These are phyloP conservation scores for Eimeria maxima DNA, from an alignment of 169 alveolate species.

Conservation along the genomic window DNA sequence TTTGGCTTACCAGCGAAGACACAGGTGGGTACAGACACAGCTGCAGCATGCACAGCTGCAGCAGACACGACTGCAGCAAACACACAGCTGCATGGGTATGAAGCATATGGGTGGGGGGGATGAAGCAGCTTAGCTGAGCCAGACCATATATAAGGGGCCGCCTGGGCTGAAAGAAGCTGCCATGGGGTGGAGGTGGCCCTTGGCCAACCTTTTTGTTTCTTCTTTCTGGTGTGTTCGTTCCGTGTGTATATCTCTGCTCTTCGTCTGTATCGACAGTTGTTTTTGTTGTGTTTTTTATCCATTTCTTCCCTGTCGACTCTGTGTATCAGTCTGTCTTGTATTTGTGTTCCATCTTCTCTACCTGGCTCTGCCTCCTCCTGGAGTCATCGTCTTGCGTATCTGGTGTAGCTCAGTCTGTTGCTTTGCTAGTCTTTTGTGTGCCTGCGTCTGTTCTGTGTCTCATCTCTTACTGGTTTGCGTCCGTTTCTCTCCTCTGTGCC, in stretches of 20 bases:
- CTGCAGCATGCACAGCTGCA: neutral
- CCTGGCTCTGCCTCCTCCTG: too few species aligned
- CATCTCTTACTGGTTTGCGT: too few species aligned
- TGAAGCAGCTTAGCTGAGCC: neutral
- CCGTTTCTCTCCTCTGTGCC: neutral
- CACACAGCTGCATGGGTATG: neutral
- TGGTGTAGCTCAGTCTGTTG: too few species aligned
- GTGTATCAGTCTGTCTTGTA: too few species aligned
- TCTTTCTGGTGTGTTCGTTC: neutral
- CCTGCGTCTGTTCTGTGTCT: neutral
- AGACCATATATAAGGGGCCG: neutral
- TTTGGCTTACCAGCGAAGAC: conserved; percentile 99
- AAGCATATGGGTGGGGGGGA: neutral
- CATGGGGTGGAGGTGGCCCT: neutral
- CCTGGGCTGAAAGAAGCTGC: neutral
- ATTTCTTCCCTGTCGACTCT: too few species aligned
- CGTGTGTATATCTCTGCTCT: neutral
- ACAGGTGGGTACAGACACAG: conserved; percentile 83
- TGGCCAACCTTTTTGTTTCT: neutral
- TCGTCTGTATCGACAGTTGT: neutral
- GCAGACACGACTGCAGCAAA: neutral
- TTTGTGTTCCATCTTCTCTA: too few species aligned
- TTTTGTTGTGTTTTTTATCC: too few species aligned
- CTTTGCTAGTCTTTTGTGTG: neutral
- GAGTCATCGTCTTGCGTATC: too few species aligned